phyloP scores from a whole-genome alignment of 2,329 filamentous ascomycete species.

The Aphanocladium album region DNA sequence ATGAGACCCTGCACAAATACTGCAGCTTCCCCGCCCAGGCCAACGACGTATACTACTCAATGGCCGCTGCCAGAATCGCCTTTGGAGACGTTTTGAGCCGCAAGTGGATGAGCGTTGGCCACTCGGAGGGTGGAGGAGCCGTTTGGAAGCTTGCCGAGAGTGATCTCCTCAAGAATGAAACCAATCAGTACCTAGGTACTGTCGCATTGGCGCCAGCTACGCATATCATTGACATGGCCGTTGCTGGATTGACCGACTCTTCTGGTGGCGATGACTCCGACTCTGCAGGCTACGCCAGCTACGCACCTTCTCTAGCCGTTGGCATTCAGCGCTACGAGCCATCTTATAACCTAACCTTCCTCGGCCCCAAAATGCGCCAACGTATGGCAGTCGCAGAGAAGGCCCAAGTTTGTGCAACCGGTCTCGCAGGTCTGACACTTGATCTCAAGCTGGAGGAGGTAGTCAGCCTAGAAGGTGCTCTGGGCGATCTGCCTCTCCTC shows the following conservation, averaged over 20 bases:
- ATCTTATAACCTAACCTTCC: constrained; percentile 4
- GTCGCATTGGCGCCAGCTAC: constrained; percentile 17
- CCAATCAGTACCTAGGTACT: constrained; percentile 14
- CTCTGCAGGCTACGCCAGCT: background rate
- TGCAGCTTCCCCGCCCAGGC: constrained; percentile 14
- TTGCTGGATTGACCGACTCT: background rate
- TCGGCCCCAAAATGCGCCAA: constrained; percentile 2
- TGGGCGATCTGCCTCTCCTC: background rate
- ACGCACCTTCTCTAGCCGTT: constrained; percentile 9
- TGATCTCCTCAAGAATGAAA: constrained; percentile 9
- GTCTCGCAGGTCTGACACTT: background rate
- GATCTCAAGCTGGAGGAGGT: background rate
- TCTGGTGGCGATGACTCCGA: background rate
- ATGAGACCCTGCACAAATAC: constrained; percentile 18
- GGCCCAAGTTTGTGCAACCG: constrained; percentile 10
- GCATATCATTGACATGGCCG: constrained; percentile 11
- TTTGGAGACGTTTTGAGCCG: constrained; percentile 10
- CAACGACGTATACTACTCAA: constrained; percentile 17
- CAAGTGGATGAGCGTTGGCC: constrained; percentile 16
- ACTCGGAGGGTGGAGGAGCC: constrained; percentile 18
- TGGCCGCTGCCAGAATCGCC: constrained; percentile 10
- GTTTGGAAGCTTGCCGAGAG: constrained; percentile 20
- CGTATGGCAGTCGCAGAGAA: constrained; percentile 4
- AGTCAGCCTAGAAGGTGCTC: background rate
- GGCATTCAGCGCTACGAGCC: constrained; percentile 6